Evolutionary conservation across 805 yeast genomes (phyloP).

Genomic region (Yarrowia bubula): DNA sequence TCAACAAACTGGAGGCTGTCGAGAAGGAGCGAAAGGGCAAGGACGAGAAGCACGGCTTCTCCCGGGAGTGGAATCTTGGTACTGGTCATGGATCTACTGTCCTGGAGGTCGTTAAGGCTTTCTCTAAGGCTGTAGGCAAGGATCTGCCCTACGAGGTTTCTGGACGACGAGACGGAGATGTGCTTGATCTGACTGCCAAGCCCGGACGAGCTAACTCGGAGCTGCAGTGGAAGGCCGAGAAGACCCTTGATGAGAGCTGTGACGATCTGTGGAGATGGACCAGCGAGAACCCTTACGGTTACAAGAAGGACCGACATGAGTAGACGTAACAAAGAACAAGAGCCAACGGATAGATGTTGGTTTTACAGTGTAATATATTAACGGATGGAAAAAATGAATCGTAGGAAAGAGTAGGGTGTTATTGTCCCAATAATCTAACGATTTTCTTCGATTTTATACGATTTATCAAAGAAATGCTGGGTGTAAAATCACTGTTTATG

Average conservation of each 20-base stretch:
- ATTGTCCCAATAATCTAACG: too few relatives aligned
- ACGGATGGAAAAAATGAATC: background rate
- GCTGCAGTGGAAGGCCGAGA: constrained; percentile 60
- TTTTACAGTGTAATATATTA: background rate
- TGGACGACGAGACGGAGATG: constrained; percentile 74
- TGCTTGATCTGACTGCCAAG: constrained; percentile 68
- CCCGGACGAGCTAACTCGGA: constrained; percentile 65
- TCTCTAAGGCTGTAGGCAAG: constrained; percentile 61
- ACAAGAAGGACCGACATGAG: constrained; percentile 35
- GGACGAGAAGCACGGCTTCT: constrained; percentile 47
- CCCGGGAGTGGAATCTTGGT: constrained; percentile 80
- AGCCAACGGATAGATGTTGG: constrained; percentile 14
- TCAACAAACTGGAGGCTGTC: constrained; percentile 49
- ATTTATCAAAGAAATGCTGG: too few relatives aligned
- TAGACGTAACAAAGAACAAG: background rate
- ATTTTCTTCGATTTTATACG: too few relatives aligned
- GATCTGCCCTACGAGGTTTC: constrained; percentile 63
- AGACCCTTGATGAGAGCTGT: constrained; percentile 62
- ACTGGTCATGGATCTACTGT: constrained; percentile 81
- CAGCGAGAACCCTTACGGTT: constrained; percentile 64
- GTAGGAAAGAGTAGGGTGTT: too few relatives aligned
- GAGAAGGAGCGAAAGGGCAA: constrained; percentile 30
- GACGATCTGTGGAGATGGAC: constrained; percentile 78
- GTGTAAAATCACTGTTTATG: too few relatives aligned
- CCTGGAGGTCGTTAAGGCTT: constrained; percentile 64